A percentile compares a stretch with the other conserved stretches of the same genome.
phyloP scores from a whole-genome alignment of 2,329 filamentous ascomycete species.

The Biscogniauxia mediterranea region DNA sequence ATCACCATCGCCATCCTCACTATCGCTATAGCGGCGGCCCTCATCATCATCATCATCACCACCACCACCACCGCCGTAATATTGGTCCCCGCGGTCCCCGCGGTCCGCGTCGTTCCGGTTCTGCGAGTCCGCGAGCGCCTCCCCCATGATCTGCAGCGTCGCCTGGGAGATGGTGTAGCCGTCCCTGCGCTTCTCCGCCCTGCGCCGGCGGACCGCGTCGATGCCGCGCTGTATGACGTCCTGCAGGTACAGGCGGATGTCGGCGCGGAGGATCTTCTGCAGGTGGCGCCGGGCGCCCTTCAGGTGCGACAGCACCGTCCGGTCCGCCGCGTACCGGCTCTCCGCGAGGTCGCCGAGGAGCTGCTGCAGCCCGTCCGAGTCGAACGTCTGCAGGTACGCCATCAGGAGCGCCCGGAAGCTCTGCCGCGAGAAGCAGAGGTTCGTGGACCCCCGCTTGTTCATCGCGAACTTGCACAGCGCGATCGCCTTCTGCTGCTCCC shows the following conservation, averaged over 20 bases:
- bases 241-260: constrained; percentile 7
- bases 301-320: constrained; percentile 19
- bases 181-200: constrained; percentile 12
- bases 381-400: constrained; percentile 22
- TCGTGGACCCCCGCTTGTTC: constrained; percentile 20
- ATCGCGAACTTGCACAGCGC: constrained; percentile 29
- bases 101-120: not conserved
- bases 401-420: constrained; percentile 23
- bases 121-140: constrained; percentile 21
- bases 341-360: constrained; percentile 22
- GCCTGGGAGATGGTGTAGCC: constrained; percentile 22
- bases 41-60: too few relatives aligned
- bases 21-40: too few relatives aligned
- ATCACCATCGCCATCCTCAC: too few relatives aligned
- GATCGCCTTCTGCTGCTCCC: constrained; percentile 24
- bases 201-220: constrained; percentile 5
- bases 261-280: constrained; percentile 5
- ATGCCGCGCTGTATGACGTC: constrained; percentile 20
- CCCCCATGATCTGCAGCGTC: constrained; percentile 27
- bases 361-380: constrained; percentile 21
- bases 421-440: constrained; percentile 28
- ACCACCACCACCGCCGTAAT: too few relatives aligned
- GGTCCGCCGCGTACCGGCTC: constrained; percentile 24
- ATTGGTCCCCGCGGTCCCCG: too few relatives aligned
- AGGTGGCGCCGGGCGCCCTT: constrained; percentile 21